Evolutionary conservation across 1,139 yeast species (phyloP).

Genomic region (Nakaseomyces delphensis): DNA sequence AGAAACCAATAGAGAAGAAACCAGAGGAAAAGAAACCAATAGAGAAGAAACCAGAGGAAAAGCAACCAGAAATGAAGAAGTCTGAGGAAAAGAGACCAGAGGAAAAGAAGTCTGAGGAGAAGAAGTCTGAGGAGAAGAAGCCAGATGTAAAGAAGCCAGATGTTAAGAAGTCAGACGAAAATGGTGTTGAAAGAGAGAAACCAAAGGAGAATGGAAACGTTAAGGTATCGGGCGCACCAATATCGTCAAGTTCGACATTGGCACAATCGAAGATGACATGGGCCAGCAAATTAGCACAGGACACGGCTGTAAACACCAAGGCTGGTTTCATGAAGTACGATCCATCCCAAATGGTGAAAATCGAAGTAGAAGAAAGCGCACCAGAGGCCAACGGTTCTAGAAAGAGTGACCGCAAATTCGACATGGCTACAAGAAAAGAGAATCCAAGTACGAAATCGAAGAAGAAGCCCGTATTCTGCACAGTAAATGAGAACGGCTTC

Average conservation of each 20-base stretch:
- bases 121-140: background rate
- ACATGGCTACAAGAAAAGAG: constrained; percentile 16
- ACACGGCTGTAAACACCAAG: constrained; percentile 4
- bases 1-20: constrained; percentile 4
- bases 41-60: constrained; percentile 11
- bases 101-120: constrained; percentile 15
- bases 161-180: constrained; percentile 8
- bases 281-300: constrained; percentile 21
- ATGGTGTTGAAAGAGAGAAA: constrained; percentile 34
- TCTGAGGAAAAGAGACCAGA: constrained; percentile 18
- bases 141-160: background rate
- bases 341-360: constrained; percentile 9
- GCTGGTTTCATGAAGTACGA: constrained; percentile 12
- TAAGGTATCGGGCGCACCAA: constrained; percentile 9
- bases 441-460: constrained; percentile 15
- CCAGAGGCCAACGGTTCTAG: background rate
- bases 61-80: constrained; percentile 19
- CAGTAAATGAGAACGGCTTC: constrained; percentile 28
- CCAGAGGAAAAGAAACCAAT: constrained; percentile 6
- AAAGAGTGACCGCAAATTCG: constrained; percentile 10
- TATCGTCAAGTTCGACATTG: background rate
- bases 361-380: constrained; percentile 5
- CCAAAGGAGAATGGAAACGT: constrained; percentile 34
- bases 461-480: constrained; percentile 20
- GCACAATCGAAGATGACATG: constrained; percentile 18